phyloP scores from a whole-genome alignment of 2,329 filamentous ascomycete genomes.

The Lecanicillium sp. region DNA sequence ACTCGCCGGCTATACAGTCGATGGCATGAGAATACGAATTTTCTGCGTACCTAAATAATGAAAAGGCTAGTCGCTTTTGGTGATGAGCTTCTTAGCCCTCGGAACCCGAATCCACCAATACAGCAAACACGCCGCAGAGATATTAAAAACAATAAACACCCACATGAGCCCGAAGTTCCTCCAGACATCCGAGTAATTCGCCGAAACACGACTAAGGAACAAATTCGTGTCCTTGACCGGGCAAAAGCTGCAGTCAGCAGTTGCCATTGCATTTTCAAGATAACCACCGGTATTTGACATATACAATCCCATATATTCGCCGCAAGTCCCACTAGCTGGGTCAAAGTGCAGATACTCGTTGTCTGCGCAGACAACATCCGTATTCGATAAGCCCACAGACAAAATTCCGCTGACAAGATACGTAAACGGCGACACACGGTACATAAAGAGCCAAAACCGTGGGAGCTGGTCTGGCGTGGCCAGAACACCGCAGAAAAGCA shows the following conservation, averaged over 20 bases:
- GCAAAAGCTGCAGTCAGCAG: slow-evolving; percentile 47
- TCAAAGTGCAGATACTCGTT: slow-evolving; percentile 65
- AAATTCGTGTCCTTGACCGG: slow-evolving; percentile 40
- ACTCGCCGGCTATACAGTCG: too few relatives aligned
- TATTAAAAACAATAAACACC: slow-evolving; percentile 47
- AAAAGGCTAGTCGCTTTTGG: too few relatives aligned
- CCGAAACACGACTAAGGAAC: slow-evolving; percentile 37
- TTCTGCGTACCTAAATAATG: too few relatives aligned
- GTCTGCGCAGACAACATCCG: slow-evolving; percentile 52
- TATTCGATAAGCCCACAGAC: slow-evolving; percentile 60
- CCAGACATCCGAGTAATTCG: slow-evolving; percentile 53
- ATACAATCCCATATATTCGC: slow-evolving; percentile 46
- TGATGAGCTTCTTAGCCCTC: slow-evolving; percentile 27
- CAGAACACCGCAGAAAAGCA: slow-evolving; percentile 72
- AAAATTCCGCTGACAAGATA: slow-evolving; percentile 72
- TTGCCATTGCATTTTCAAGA: slow-evolving; percentile 39
- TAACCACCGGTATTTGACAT: slow-evolving; percentile 42
- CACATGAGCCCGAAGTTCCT: slow-evolving; percentile 54
- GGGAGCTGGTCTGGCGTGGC: slow-evolving; percentile 54
- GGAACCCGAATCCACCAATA: slow-evolving; percentile 43
- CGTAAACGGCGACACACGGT: slow-evolving; percentile 63
- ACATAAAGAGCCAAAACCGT: slow-evolving; percentile 74
- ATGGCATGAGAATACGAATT: too few relatives aligned
- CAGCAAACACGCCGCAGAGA: slow-evolving; percentile 39
- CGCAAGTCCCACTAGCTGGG: slow-evolving; percentile 54